phyloP scores from a whole-genome alignment of 106 monocot genomes.

The Dendrobium officinale region DNA sequence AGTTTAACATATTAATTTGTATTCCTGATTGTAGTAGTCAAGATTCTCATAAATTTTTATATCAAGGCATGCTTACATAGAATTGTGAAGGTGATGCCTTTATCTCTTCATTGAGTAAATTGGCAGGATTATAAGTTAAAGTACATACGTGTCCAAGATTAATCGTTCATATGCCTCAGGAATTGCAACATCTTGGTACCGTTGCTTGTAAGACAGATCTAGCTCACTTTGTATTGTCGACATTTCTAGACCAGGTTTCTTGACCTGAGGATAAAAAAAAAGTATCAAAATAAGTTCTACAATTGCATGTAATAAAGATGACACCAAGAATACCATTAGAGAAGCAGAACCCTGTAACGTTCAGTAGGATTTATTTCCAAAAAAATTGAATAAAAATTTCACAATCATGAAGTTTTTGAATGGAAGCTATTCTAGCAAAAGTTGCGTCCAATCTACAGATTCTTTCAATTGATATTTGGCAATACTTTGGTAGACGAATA shows the following conservation, averaged over 20 bases:
- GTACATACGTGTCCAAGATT: conserved; percentile 82
- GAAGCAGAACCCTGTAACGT: neutral
- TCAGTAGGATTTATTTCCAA: neutral
- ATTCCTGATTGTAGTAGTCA: neutral
- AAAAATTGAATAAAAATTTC: neutral
- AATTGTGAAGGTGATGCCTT: neutral
- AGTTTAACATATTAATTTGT: neutral
- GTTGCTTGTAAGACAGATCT: conserved; percentile 82
- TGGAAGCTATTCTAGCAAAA: too few relatives aligned
- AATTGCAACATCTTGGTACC: conserved; percentile 78
- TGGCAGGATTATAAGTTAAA: neutral
- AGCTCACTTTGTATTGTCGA: conserved; percentile 95
- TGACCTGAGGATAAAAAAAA: conserved; percentile 62
- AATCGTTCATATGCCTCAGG: conserved; percentile 96
- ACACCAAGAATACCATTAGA: neutral
- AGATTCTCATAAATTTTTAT: neutral
- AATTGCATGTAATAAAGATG: neutral
- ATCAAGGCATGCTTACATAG: neutral
- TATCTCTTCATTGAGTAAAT: neutral
- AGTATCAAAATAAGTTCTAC: neutral
- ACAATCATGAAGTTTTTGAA: neutral
- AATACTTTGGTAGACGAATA: neutral
- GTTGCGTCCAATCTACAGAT: neutral
- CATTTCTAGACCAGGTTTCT: conserved; percentile 97
- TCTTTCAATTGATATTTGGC: neutral